Evolutionary conservation across 2,329 filamentous ascomycete genomes (phyloP), one percentile per base, ranked within the genome.

Genomic region (Epichloe glyceriae): DNA sequence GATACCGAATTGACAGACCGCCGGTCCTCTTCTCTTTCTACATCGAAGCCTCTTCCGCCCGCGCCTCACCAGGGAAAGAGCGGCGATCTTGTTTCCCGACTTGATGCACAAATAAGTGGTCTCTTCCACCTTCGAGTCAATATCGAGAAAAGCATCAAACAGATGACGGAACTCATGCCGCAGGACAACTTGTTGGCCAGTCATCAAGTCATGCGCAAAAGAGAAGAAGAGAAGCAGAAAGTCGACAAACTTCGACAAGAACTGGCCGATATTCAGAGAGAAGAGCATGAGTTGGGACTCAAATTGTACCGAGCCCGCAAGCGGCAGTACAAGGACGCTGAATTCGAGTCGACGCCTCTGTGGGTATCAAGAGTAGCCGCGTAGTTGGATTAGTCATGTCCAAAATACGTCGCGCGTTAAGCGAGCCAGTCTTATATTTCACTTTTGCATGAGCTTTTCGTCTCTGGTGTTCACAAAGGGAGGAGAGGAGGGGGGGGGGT

Each of bases 311-410:
- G 85, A 20, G 83, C 85, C 10, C 84, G 86, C 67, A 90, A 88
- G 70, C 77, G 86, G 46, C 74, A 82, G 58, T 85, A 90, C 59
- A 78, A 83, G 55, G 76, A 84, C 49, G 75, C 74, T 2, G 72
- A 74, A 35, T 84, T 74, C 59, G 82, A 86, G 60, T 79, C 79
- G 11, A 83, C 82, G 0, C 78, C 78, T 33, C 67, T 94, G 10
- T 94, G 88, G 88, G 85, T 94, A 47, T 78, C 83, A 60, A 75
- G 88, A 55, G 83, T 89, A 54, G 89, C 86, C 19, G 78, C 74
- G 54, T 84, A 64, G 76, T 19, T 14, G 35, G 45, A 10, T 7
- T n/a, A 5, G 35, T 7, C 10, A 19, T 11, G 14, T 4, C 8
- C 14, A 4, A 2, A n/a, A 33, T 14, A 3, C 6, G 33, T 17